phyloP scores from a whole-genome alignment of 768 basidiomycete species.

The Peribolospora baueri region DNA sequence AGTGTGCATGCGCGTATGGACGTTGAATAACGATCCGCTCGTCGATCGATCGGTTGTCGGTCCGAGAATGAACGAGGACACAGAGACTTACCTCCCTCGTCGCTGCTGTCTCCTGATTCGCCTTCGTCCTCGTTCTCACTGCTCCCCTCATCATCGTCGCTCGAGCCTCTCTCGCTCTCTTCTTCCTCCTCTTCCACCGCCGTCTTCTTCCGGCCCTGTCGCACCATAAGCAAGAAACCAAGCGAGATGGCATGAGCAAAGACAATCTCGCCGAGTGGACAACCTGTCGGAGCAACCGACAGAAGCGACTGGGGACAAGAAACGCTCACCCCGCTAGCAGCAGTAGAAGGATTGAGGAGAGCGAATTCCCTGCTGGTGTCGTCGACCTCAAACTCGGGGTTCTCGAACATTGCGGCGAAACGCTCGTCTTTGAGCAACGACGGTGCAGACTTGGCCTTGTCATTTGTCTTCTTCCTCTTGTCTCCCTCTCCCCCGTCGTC shows the following conservation, averaged over 20 bases:
- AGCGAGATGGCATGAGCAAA: neutral
- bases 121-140: conserved; percentile 21
- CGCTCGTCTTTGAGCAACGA: conserved; percentile 57
- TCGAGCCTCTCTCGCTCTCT: conserved; percentile 17
- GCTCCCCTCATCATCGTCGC: conserved; percentile 9
- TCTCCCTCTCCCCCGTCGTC: conserved; percentile 27
- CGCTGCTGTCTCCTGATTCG: conserved; percentile 20
- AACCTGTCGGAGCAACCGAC: neutral
- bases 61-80: conserved; percentile 17
- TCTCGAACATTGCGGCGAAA: conserved; percentile 71
- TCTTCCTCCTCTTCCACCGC: conserved; percentile 76
- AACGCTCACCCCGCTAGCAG: conserved; percentile 28
- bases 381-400: conserved; percentile 78
- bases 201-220: conserved; percentile 31
- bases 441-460: conserved; percentile 20
- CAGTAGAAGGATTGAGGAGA: conserved; percentile 72
- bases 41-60: conserved; percentile 19
- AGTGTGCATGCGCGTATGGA: conserved; percentile 17
- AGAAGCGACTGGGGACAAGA: conserved; percentile 1
- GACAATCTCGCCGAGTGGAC: conserved; percentile 1
- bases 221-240: neutral
- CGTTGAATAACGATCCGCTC: conserved; percentile 7
- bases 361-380: conserved; percentile 66
- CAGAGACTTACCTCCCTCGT: conserved; percentile 22
- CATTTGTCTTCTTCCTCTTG: conserved; percentile 17